Base-by-base conservation (phyloP, 805 yeast genomes). In the Candida taoyuanica region DNA sequence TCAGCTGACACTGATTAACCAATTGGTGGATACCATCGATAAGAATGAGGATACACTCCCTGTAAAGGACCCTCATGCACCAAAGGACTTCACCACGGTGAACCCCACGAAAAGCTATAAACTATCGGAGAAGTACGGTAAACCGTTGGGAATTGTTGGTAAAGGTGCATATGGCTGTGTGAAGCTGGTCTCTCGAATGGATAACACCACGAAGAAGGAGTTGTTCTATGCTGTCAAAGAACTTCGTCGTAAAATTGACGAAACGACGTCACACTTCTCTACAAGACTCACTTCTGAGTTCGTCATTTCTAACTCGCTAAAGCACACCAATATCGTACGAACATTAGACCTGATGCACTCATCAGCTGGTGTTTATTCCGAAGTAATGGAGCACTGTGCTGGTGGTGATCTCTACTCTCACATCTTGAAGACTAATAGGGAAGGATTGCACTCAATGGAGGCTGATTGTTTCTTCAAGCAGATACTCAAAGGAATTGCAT, bases 161-260 rank as follows among this genome's bases (percentile, higher is more conserved):
- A 93, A 93, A 60, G 98, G 98, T 47, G 96, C 98, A 0, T 93
- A 93, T 66, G 98, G 98, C 45, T 97, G 88, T 57, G 98, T 93
- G 25, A 74, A 97, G 46, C 68, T 93, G 37, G 98, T 93, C 12
- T 97, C 93, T 57, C 91, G 89, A 68, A 72, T 69, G 37, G 98
- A 93, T 62, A 83, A 93, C 1, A 95, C 96, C 37, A 64, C 58
- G 6, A 53, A 58, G 26, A 52, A 82, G 85, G 63, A 89, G 85
- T 25, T 88, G 80, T 66, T 96, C 95, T 34, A 93, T 86, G 98
- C 73, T 83, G 54, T 72, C 82, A 57, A 93, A 86, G 98, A 93
- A 63, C 88, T 93, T 94, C 88, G 84, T 63, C 85, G 86, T 55
- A 88, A 86, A 56, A 98, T 91, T 52, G 96, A 88, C 60, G 91